Evolutionary conservation across 2,329 filamentous ascomycete genomes (phyloP).

Genomic region (Lojkania enalia): DNA sequence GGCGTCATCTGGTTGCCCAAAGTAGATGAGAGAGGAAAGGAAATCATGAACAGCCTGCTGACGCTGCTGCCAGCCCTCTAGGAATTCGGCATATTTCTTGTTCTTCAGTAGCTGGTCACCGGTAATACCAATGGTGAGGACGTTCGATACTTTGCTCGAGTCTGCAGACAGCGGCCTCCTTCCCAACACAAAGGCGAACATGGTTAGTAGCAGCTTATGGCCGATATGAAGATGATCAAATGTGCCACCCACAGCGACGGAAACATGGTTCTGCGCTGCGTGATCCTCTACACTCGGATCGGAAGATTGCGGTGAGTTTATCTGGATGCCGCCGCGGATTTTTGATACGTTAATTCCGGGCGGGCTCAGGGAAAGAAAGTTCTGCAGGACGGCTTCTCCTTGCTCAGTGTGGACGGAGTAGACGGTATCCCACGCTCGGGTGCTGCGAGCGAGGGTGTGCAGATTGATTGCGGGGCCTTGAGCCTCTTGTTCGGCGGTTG

Average conservation of each 20-base stretch:
- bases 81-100: slow-evolving; percentile 81
- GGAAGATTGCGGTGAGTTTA: slow-evolving; percentile 13
- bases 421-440: slow-evolving; percentile 65
- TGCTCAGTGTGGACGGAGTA: slow-evolving; percentile 69
- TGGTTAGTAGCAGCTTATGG: slow-evolving; percentile 95
- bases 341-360: slow-evolving; percentile 33
- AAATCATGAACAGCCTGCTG: slow-evolving; percentile 72
- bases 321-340: slow-evolving; percentile 39
- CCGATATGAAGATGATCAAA: slow-evolving; percentile 96
- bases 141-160: slow-evolving; percentile 44
- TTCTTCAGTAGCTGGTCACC: slow-evolving; percentile 83
- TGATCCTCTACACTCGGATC: slow-evolving; percentile 8
- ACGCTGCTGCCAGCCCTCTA: slow-evolving; percentile 79
- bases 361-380: slow-evolving; percentile 44
- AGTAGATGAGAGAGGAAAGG: slow-evolving; percentile 63
- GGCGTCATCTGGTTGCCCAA: slow-evolving; percentile 54
- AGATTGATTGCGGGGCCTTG: slow-evolving; percentile 57
- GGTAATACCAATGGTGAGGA: slow-evolving; percentile 82
- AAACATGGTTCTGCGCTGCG: slow-evolving; percentile 51
- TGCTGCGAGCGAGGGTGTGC: slow-evolving; percentile 50
- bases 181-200: slow-evolving; percentile 72
- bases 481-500: slow-evolving; percentile 33
- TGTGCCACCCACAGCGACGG: slow-evolving; percentile 84
- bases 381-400: slow-evolving; percentile 61
- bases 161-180: slow-evolving; percentile 17